Base-by-base conservation (phyloP, 495 filamentous ascomycete genomes). In the Amniculicola lignicola region DNA sequence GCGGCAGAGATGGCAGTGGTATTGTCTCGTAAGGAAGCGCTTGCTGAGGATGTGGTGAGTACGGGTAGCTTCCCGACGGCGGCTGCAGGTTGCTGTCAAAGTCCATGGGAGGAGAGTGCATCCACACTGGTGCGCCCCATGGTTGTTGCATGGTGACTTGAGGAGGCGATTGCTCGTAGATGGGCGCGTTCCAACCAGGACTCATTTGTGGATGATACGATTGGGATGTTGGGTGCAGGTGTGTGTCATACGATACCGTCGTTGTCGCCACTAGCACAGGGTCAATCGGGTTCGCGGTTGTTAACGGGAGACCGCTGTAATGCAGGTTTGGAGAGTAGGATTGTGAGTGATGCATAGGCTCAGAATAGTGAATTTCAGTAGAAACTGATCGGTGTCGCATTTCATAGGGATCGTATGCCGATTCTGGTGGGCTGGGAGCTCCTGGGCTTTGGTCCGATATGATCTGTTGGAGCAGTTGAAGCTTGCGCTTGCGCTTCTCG, bases 401-500 rank as follows among this genome's bases (percentile, higher is more conserved):
- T n/a, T n/a, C n/a, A n/a, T n/a, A n/a, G n/a, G 11, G 28, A 11
- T 49, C 57, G 2, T 42, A 25, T 16, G 12, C 36, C n/a, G 42
- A n/a, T 19, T 50, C 50, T 23, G 27, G 16, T 14, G 29, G 12
- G 23, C 14, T 14, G 28, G 40, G 3, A 18, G 23, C 6, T 47
- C 49, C 41, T 6, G 35, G 18, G 21, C 10, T 49, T 21, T 14
- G 19, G 28, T 60, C 50, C 21, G 11, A 11, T 5, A 60, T 15
- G n/a, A 60, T 43, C 27, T 54, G 57, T 31, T 60, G 57, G n/a
- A 60, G 49, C 22, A 54, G 54, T 33, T 54, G 51, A 0, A 60
- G 57, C 50, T 60, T 60, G 12, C 50, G 39, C 28, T 60, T 60
- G n/a, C 57, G 49, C 51, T 60, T 60, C 29, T 60, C 57, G 31